Conservation (phyloP, 2,329 filamentous ascomycete species). For the Fusarium aywerte region DNA sequence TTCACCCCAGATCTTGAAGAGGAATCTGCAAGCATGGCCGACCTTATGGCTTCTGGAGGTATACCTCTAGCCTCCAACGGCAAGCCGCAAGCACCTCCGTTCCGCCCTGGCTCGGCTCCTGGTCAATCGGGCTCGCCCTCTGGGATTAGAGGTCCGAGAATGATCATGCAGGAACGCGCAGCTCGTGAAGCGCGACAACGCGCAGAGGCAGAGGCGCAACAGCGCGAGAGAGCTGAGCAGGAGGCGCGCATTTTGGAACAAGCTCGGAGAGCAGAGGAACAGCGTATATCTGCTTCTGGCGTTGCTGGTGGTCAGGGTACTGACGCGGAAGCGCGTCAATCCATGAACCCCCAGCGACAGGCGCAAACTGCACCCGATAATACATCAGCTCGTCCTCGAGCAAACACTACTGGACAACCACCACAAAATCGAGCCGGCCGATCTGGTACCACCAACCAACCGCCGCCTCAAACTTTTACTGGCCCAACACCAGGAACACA, state of each 20-base stretch:
- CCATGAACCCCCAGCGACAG: constrained; percentile 50
- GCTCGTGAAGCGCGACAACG: constrained; percentile 78
- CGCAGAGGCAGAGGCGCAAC: constrained; percentile 72
- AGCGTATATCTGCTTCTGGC: constrained; percentile 64
- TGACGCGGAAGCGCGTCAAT: constrained; percentile 47
- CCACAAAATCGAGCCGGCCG: constrained; percentile 37
- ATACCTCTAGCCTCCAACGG: constrained; percentile 66
- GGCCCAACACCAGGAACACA: constrained; percentile 32
- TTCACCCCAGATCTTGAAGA: constrained; percentile 88
- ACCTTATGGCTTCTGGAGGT: constrained; percentile 71
- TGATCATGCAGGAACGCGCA: constrained; percentile 89
- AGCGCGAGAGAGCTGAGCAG: constrained; percentile 67
- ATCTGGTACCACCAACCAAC: constrained; percentile 27
- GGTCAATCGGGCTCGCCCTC: constrained; percentile 66
- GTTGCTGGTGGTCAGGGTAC: constrained; percentile 54
- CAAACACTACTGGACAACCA: constrained; percentile 45
- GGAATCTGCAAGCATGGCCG: constrained; percentile 92
- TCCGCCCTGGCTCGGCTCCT: constrained; percentile 60
- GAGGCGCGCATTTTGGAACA: constrained; percentile 67
- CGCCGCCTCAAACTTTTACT: constrained; percentile 40
- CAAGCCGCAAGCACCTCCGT: constrained; percentile 59
- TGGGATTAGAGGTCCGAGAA: constrained; percentile 83
- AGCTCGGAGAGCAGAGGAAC: constrained; percentile 64
- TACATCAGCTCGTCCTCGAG: constrained; percentile 42
- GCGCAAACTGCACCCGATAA: constrained; percentile 45